Percentiles rank a stretch among this genome's conserved stretches.
phyloP scores from a whole-genome alignment of 306 rosid genomes.

The Oxytropis ochrocephala region DNA sequence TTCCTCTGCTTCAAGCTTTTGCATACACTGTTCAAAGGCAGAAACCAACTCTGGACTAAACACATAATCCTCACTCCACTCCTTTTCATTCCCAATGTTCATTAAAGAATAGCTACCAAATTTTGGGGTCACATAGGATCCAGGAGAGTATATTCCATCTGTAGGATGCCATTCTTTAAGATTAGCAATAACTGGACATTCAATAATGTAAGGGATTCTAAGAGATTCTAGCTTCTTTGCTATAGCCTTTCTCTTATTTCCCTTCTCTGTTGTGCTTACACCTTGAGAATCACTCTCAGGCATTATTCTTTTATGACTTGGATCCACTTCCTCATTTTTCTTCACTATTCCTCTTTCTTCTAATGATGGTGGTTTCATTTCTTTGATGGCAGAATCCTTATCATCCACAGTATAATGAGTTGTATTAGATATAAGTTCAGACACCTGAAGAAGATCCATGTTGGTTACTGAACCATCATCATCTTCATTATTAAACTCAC shows the following conservation, averaged over 20 bases:
- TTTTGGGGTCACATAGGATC: constrained; percentile 44
- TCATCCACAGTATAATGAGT: constrained; percentile 3
- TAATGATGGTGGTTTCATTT: constrained; percentile 5
- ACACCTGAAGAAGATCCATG: background rate
- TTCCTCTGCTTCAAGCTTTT: constrained; percentile 42
- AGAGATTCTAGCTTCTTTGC: constrained; percentile 41
- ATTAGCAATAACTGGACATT: constrained; percentile 31
- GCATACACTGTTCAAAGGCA: constrained; percentile 40
- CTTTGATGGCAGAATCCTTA: constrained; percentile 13
- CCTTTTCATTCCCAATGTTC: constrained; percentile 16
- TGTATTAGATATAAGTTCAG: background rate
- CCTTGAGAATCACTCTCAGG: background rate
- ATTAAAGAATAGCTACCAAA: constrained; percentile 34
- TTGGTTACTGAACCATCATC: constrained; percentile 12
- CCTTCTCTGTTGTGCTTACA: constrained; percentile 17
- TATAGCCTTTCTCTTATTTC: constrained; percentile 34
- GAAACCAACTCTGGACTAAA: constrained; percentile 47
- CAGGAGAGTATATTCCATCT: constrained; percentile 34
- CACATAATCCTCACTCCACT: constrained; percentile 18
- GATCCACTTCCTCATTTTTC: constrained; percentile 1
- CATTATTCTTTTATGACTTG: constrained; percentile 3
- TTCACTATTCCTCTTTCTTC: constrained; percentile 15
- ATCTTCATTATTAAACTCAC: constrained; percentile 14
- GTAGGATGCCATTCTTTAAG: constrained; percentile 36
- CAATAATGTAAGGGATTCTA: constrained; percentile 27